Evolutionary conservation across 176 grass and related monocot genomes (phyloP), one percentile per base, ranked within the genome.

Genomic region (Elymus sibiricus): DNA sequence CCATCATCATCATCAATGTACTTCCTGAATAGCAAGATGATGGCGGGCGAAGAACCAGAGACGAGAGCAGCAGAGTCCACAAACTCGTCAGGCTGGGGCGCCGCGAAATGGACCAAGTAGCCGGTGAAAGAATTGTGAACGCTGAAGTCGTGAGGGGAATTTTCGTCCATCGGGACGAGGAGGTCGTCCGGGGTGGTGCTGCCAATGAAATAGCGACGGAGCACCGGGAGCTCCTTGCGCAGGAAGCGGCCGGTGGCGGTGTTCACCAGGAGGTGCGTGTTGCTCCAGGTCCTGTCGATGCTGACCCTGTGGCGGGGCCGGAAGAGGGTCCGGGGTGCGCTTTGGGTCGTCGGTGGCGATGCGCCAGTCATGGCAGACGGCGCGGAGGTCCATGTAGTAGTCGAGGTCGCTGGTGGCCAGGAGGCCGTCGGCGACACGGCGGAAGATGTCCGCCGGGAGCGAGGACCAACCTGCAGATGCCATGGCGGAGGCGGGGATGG

Each of bases 361-460:
- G 68, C 68, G 68, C 68, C 68, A 71, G 37, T 11, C 24, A 9
- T 42, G 70, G 70, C 70, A 72, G 70, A 72, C 38, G 6, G 38
- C 38, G 6, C 70, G 70, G 70, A 72, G 42, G 38, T 72, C 70
- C 70, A 72, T 44, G 70, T 43, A 72, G n/a, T 72, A 72, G 70
- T 72, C 39, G 2, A 72, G 70, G 38, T 72, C 70, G 6, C n/a
- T 44, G n/a, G 70, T 43, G 38, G 11, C 70, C 38, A 72, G 70
- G 38, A 72, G 44, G 38, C 39, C 13, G 5, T 15, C 70, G 22
- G 70, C 38, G 70, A 72, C 44, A 38, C 38, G 38, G 70, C 7
- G 7, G 39, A 72, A 0, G 38, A 72, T 37, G 22, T 72, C 69
- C 5, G 69, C 37, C 22, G 38, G 69, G 38, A 72, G 69, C 11